Evolutionary conservation across 148 eudicot genomes (phyloP).

Genomic region (Heliamphora exappendiculata): DNA sequence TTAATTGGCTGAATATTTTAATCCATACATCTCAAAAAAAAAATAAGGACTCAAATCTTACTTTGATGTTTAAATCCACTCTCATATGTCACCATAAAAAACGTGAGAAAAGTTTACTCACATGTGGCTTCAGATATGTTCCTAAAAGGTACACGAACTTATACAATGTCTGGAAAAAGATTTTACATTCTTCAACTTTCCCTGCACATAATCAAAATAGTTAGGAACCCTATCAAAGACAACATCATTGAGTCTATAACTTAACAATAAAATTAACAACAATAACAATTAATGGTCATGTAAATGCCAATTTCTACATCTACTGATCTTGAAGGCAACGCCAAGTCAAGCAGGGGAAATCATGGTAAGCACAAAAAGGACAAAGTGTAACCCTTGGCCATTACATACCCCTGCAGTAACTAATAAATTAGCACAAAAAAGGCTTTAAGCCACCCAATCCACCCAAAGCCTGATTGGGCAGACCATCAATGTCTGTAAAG

Average conservation of each 20-base stretch:
- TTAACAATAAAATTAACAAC: neutral
- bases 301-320: neutral
- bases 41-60: neutral
- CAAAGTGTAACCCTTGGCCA: neutral
- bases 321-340: neutral
- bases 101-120: constrained; percentile 30
- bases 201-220: constrained; percentile 42
- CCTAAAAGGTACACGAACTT: constrained; percentile 82
- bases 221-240: constrained; percentile 9
- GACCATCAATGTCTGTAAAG: neutral
- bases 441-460: neutral
- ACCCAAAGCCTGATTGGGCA: neutral
- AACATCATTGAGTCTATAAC: neutral
- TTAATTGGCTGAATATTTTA: neutral
- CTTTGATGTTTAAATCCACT: neutral
- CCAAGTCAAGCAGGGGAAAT: neutral
- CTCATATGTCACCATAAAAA: neutral
- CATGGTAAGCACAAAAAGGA: neutral
- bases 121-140: constrained; percentile 90
- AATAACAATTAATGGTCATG: neutral
- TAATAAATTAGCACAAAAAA: neutral
- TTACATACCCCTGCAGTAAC: neutral
- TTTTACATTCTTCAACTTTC: constrained; percentile 69
- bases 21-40: neutral
- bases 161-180: constrained; percentile 57